phyloP scores from a whole-genome alignment of 2,329 filamentous ascomycete species.

The Colletotrichum australisinense region DNA sequence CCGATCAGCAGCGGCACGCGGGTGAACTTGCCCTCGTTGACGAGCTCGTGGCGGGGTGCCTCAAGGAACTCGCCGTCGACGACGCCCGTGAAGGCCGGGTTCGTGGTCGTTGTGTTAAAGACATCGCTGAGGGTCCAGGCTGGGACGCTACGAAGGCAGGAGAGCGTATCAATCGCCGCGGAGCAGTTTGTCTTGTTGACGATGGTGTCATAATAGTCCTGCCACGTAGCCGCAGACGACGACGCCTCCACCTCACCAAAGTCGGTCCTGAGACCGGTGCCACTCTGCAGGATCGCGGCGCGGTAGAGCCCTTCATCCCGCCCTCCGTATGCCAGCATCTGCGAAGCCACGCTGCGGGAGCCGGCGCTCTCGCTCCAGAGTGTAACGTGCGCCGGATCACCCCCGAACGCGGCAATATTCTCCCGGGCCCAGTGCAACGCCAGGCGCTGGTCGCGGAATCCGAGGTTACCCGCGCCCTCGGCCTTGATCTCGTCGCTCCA shows the following conservation, averaged over 20 bases:
- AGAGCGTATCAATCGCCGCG: constrained; percentile 39
- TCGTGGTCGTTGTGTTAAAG: constrained; percentile 41
- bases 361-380: constrained; percentile 67
- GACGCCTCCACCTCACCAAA: constrained; percentile 40
- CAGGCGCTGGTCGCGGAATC: constrained; percentile 61
- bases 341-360: constrained; percentile 59
- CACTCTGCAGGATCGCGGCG: constrained; percentile 62
- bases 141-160: constrained; percentile 46
- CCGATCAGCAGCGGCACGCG: constrained; percentile 73
- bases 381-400: constrained; percentile 57
- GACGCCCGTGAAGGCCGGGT: constrained; percentile 38
- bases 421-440: constrained; percentile 62
- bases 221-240: constrained; percentile 35
- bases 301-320: constrained; percentile 65
- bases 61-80: constrained; percentile 56
- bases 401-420: constrained; percentile 62
- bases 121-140: constrained; percentile 44
- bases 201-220: constrained; percentile 31
- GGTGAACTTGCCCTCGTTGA: constrained; percentile 69
- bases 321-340: constrained; percentile 64
- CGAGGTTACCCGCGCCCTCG: constrained; percentile 61
- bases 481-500: constrained; percentile 54
- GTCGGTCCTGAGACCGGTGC: constrained; percentile 52
- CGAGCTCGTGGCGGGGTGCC: constrained; percentile 58
- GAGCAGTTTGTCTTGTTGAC: constrained; percentile 36